These are phyloP conservation scores for Simplicillium sp. DNA, from an alignment of 2,329 filamentous ascomycete species.

Conservation along the genomic window DNA sequence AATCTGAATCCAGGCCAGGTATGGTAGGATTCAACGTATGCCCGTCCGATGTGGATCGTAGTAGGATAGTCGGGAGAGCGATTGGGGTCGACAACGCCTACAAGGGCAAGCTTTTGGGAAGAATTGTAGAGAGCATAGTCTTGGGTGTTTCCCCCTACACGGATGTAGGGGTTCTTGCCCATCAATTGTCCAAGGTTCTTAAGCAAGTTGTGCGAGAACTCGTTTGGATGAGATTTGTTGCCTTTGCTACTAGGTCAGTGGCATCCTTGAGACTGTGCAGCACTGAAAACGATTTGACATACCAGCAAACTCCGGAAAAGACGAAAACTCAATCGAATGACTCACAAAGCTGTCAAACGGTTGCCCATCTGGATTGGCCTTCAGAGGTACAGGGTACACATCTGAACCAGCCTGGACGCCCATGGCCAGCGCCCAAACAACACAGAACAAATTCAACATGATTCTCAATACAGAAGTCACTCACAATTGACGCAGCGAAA, in stretches of 20 bases:
- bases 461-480: no score
- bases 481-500: no score
- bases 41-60: conserved; percentile 48
- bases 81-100: conserved; percentile 39
- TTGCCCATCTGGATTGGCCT: background rate
- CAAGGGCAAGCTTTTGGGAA: conserved; percentile 36
- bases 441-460: no score
- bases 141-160: conserved; percentile 58
- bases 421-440: no score
- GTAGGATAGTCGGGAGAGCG: conserved; percentile 50
- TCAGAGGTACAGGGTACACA: no score
- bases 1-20: conserved; percentile 47
- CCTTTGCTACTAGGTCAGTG: conserved; percentile 19
- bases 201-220: conserved; percentile 50
- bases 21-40: conserved; percentile 53
- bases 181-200: conserved; percentile 42
- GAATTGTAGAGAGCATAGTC: conserved; percentile 53
- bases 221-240: conserved; percentile 44
- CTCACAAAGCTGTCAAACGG: conserved; percentile 30
- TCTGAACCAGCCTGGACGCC: no score
- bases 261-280: background rate
- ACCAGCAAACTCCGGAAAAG: conserved; percentile 42
- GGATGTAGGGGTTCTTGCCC: conserved; percentile 49
- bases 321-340: conserved; percentile 41
- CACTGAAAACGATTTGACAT: conserved; percentile 1